A percentile compares a stretch with the other conserved stretches of the same genome.
These are phyloP conservation scores for Erythrophleum ivorense DNA, from an alignment of 331 rosid species.

Conservation along the genomic window DNA sequence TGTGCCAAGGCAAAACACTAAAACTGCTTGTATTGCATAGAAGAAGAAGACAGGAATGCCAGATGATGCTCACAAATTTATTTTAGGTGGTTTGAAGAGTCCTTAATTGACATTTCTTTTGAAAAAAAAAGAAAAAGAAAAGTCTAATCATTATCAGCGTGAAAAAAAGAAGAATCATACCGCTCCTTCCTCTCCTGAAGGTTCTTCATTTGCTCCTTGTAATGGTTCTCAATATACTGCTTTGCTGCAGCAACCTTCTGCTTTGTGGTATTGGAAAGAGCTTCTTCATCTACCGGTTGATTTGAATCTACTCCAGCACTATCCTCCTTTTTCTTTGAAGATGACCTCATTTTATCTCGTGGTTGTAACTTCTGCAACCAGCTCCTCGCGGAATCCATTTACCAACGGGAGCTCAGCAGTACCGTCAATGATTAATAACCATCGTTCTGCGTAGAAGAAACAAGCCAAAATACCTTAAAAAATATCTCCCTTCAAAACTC, in stretches of 20 bases:
- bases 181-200: slow-evolving; percentile 89
- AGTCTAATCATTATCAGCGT: slow-evolving; percentile 11
- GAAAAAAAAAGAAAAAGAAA: background rate
- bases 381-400: slow-evolving; percentile 86
- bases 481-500: slow-evolving; percentile 35
- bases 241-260: slow-evolving; percentile 89
- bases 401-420: slow-evolving; percentile 14
- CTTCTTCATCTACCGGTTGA: slow-evolving; percentile 51
- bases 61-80: background rate
- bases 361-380: slow-evolving; percentile 90
- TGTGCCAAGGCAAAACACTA: background rate
- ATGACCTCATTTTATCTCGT: slow-evolving; percentile 61
- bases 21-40: slow-evolving; percentile 1
- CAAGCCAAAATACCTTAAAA: slow-evolving; percentile 8
- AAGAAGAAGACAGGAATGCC: background rate
- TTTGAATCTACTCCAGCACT: slow-evolving; percentile 43
- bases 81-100: slow-evolving; percentile 7
- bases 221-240: slow-evolving; percentile 88
- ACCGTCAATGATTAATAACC: slow-evolving; percentile 40
- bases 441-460: slow-evolving; percentile 34
- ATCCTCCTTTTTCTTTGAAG: slow-evolving; percentile 62
- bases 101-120: background rate
- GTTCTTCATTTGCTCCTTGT: slow-evolving; percentile 90
- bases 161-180: slow-evolving; percentile 46
- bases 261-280: slow-evolving; percentile 68